Percentiles rank a stretch among this genome's conserved stretches.
Conservation (phyloP, 768 basidiomycete genomes). For the Tulasnella sp. region DNA sequence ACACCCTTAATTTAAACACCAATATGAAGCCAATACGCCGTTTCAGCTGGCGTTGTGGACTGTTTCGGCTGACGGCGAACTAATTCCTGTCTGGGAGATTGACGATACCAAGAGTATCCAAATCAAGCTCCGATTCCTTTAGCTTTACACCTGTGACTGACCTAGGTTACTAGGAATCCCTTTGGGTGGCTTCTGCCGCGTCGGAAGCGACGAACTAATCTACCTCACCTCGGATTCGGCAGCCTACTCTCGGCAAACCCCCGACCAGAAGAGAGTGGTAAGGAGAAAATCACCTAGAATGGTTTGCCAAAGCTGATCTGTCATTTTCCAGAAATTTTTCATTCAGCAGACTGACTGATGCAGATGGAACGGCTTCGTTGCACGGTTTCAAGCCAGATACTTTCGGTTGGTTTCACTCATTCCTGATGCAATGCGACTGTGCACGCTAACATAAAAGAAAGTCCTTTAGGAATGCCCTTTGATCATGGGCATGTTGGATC, state of each 20-base stretch:
- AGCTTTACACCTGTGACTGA: not conserved
- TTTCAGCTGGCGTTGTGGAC: not conserved
- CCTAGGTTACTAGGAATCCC: not conserved
- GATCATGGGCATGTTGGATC: no score
- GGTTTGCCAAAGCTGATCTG: not conserved
- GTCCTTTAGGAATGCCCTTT: no score
- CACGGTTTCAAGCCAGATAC: no score
- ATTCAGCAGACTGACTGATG: not conserved
- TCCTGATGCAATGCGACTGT: no score
- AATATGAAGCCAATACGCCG: rapidly evolving
- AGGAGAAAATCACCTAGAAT: not conserved
- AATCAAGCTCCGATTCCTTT: no score
- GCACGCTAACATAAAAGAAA: no score
- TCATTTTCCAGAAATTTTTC: not conserved
- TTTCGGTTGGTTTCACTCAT: no score
- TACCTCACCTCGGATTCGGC: not conserved
- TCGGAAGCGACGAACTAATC: no score
- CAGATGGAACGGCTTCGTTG: no score
- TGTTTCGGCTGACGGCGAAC: not conserved
- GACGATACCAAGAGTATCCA: no score
- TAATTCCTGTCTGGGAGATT: not conserved
- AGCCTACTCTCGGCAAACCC: not conserved
- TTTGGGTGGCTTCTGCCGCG: not conserved
- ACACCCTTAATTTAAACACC: not conserved
- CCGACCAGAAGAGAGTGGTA: not conserved